Evolutionary conservation across 257 asterid species (phyloP).

Genomic region (Linderniella brevidens): DNA sequence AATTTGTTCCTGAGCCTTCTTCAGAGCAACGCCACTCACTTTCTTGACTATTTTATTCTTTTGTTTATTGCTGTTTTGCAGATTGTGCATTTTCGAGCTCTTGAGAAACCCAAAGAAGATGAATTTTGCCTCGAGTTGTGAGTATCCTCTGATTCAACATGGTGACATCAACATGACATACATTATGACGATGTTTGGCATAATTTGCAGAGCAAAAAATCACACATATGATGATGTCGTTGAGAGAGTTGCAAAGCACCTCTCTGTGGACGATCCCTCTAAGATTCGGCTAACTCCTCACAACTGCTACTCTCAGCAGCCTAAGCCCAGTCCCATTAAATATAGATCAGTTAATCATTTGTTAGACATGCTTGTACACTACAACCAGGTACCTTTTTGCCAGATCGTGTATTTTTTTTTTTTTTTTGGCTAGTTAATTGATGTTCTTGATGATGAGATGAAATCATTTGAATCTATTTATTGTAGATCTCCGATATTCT

Average conservation of each 20-base stretch:
- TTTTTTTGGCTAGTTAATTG: background rate
- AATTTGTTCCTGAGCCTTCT: no score
- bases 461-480: conserved; percentile 6
- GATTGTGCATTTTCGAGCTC: conserved; percentile 81
- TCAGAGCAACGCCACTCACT: no score
- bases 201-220: conserved; percentile 57
- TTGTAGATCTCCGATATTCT: conserved; percentile 74
- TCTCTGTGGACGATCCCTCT: conserved; percentile 75
- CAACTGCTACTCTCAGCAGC: conserved; percentile 95
- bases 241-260: conserved; percentile 71
- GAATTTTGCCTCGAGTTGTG: conserved; percentile 86
- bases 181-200: conserved; percentile 11
- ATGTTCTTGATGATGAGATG: background rate
- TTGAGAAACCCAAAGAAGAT: conserved; percentile 90
- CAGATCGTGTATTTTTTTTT: background rate
- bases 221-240: conserved; percentile 92
- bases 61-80: conserved; percentile 18
- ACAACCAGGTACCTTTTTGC: conserved; percentile 62
- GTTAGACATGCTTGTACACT: conserved; percentile 90
- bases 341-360: conserved; percentile 77
- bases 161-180: no score
- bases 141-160: conserved; percentile 19
- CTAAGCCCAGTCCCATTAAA: conserved; percentile 78
- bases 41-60: background rate
- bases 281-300: conserved; percentile 93